Evolutionary conservation across 257 asterid species (phyloP), one percentile per base, ranked within the genome.

Genomic region (Jaltomata sinuosa): DNA sequence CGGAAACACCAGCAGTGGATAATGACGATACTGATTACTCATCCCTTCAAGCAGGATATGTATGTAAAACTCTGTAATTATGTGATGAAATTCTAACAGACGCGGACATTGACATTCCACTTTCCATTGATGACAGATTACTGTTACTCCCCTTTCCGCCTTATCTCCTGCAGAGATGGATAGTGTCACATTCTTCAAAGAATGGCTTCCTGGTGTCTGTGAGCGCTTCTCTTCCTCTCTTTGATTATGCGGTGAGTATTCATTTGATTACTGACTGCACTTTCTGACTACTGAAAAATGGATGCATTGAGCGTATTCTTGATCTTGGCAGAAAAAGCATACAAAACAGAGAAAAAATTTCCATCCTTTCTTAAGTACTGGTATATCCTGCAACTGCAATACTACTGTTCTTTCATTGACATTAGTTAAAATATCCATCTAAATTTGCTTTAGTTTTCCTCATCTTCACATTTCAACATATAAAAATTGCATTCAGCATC

Each of bases 101-200:
- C 22, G 14, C 1, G 3, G 8, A 38, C 25, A 15, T 31, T 59
- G 83, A 85, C 68, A 80, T 76, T 54, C 25, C 4, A 50, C 82
- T 85, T 36, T 29, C 27, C 27, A 59, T 82, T 64, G 61, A 68
- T 85, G 90, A 85, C 94, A 95, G 99, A 94, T 93, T 68, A 88
- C 92, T 54, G 93, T 93, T 80, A 92, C 91, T 74, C 97, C 98
- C 86, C 90, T 94, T 22, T 92, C 93, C 22, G 97, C 96, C 79
- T 87, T 91, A 86, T 92, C 94, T 59, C 90, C 88, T 78, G 93
- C 98, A 18, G 97, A 91, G 34, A 53, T 72, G 14, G 95, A 92
- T 79, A 88, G 92, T 57, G 88, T 86, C 16, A 84, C 92, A 25
- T 95, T 81, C 91, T 93, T 91, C 88, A 86, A 89, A 86, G 87